These are phyloP conservation scores for Raddia distichophylla DNA, from an alignment of 176 grass and related monocot species.

Conservation along the genomic window DNA sequence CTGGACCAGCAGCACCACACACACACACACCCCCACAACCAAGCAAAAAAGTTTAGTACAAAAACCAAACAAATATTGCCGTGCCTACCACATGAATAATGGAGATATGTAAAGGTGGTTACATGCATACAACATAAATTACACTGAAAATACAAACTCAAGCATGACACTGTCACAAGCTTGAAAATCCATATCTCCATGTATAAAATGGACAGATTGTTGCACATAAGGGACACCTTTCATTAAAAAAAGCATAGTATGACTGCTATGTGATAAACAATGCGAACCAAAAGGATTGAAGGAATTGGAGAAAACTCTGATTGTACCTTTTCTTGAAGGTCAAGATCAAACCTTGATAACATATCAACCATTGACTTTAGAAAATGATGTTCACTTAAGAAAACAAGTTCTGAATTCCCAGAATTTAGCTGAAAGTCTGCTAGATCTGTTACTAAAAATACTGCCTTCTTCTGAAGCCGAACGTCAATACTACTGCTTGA, in stretches of 20 bases:
- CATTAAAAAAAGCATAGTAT: background rate
- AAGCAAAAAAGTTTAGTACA: background rate
- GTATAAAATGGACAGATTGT: background rate
- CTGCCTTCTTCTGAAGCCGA: constrained; percentile 74
- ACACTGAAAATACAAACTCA: background rate
- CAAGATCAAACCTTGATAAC: constrained; percentile 69
- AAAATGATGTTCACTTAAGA: constrained; percentile 66
- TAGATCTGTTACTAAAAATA: constrained; percentile 73
- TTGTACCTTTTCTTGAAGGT: constrained; percentile 89
- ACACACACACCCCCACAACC: too few species aligned
- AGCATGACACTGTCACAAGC: background rate
- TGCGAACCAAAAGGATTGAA: background rate
- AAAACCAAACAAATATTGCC: background rate
- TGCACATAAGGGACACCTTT: constrained; percentile 3
- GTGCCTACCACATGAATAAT: constrained; percentile 1
- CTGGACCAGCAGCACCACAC: too few species aligned
- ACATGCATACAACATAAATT: background rate
- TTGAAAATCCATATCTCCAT: background rate
- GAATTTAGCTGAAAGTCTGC: constrained; percentile 74
- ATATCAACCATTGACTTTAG: constrained; percentile 71
- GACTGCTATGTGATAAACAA: background rate
- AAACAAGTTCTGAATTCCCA: constrained; percentile 47
- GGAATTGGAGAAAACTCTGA: background rate
- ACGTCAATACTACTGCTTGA: constrained; percentile 48
- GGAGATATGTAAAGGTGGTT: background rate